Evolutionary conservation across 208 protist genomes (phyloP), one percentile per base, ranked within the genome.

Genomic region (Acanthamoeba healyi): DNA sequence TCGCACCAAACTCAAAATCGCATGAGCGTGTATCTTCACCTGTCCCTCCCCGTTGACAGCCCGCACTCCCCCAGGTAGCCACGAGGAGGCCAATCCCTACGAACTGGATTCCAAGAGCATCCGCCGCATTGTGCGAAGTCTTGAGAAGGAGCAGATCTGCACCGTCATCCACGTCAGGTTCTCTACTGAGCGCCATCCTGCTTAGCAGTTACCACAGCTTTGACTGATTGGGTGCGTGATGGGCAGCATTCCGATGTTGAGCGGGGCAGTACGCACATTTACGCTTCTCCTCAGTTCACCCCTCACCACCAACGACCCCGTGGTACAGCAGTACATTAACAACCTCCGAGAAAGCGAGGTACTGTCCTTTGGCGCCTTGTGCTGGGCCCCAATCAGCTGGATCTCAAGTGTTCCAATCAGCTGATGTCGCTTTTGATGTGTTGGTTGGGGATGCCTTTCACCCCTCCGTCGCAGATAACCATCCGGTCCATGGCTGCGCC

Each of bases 101-200:
- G 40, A 81, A 24, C 10, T 81, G 72, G 72, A 81, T 26, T 51
- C 34, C 10, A 81, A 81, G 72, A 81, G 72, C 72, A 40, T 81
- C 72, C 34, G 40, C 6, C 72, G 72, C 19, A 81, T 81, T 32
- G 40, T 81, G 12, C 40, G 38, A 51, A 81, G 38, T 15, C 24
- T 81, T 10, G 72, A 81, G 40, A 49, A 40, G 34, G 72, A 81
- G 12, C 5, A 49, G 40, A 49, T 81, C 12, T 40, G 34, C 72
- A 81, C 14, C 10, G 40, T 49, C 40, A 81, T 81, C 36, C 9
- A 42, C 40, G 72, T 81, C 72, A 81, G 72, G 58, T 67, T n/a
- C n/a, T n/a, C n/a, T n/a, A n/a, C n/a, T n/a, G n/a, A n/a, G n/a
- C n/a, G n/a, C n/a, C n/a, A n/a, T n/a, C n/a, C n/a, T n/a, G n/a